Base-by-base conservation (phyloP, 2,329 filamentous ascomycete genomes). In the Aureobasidium sp. region DNA sequence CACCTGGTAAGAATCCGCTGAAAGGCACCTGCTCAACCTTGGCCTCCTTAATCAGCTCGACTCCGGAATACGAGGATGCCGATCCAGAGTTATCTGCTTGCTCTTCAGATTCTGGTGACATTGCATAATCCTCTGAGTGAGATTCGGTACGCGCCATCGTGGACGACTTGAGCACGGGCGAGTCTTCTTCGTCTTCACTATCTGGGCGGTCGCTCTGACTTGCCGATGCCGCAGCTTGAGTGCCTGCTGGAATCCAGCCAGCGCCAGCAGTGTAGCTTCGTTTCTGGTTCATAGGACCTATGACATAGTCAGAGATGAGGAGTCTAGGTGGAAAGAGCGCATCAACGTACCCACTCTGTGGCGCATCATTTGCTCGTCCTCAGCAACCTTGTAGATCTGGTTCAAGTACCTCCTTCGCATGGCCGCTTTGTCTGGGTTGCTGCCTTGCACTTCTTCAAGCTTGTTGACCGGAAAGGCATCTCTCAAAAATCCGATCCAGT, bases 401-500 rank as follows among this genome's bases (percentile, higher is more conserved):
- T 32, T 32, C n/a, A 63, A 53, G 32, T 59, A 63, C 6, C n/a
- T 37, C 20, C 34, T 57, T 34, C 61, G 46, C 62, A 46, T 50
- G 26, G 27, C 20, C 4, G 55, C 44, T 26, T 59, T 63, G 29
- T 63, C 55, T 7, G 62, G 62, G 26, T 47, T 60, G n/a, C 53
- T 39, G 20, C 41, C 48, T 48, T 53, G 60, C 15, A 55, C 48
- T n/a, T 59, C 53, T 9, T 53, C 48, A 8, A 63, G 39, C 34
- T 59, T 63, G 34, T 44, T 56, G 43, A 46, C 32, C 24, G 62
- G 62, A 41, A 60, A 63, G 5, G 53, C 55, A 10, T 59, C 55
- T 36, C 47, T 53, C 27, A 63, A 41, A 9, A 63, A 63, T 27
- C 56, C 44, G n/a, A 63, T 32, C 55, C 53, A 63, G 39, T 59